phyloP scores from a whole-genome alignment of 1,284 basidiomycete genomes.

The Coniferiporia sulphurascens region DNA sequence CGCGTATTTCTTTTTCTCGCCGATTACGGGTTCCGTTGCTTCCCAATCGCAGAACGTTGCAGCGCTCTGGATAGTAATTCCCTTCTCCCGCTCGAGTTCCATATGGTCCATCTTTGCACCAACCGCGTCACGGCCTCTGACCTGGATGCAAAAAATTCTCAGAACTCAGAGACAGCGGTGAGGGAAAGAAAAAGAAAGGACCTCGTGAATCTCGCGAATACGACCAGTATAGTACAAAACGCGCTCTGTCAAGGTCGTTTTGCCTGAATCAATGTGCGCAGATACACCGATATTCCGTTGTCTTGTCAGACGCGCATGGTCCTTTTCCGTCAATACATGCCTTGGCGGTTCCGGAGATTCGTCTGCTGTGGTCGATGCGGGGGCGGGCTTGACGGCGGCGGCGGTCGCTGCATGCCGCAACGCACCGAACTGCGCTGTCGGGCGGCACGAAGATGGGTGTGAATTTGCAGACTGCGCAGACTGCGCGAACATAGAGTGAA shows the following conservation, averaged over 20 bases:
- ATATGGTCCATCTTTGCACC: slow-evolving; percentile 99
- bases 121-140: slow-evolving; percentile 89
- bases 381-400: slow-evolving; percentile 17
- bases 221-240: slow-evolving; percentile 96
- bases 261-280: slow-evolving; percentile 95
- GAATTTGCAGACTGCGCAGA: background rate
- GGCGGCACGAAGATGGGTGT: background rate
- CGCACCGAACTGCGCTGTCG: background rate
- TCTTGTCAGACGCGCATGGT: slow-evolving; percentile 51
- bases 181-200: slow-evolving; percentile 33
- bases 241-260: slow-evolving; percentile 98
- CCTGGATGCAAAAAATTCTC: slow-evolving; percentile 37
- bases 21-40: slow-evolving; percentile 59
- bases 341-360: background rate
- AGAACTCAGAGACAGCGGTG: slow-evolving; percentile 15
- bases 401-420: slow-evolving; percentile 20
- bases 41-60: slow-evolving; percentile 99
- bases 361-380: slow-evolving; percentile 1
- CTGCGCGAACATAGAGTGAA: slow-evolving; percentile 4
- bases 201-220: slow-evolving; percentile 96
- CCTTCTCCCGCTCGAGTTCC: slow-evolving; percentile 98
- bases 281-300: slow-evolving; percentile 85
- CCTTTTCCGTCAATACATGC: slow-evolving; percentile 47
- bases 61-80: slow-evolving; percentile 98
- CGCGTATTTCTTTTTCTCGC: slow-evolving; percentile 77